Evolutionary conservation across 257 asterid genomes (phyloP), one percentile per base, ranked within the genome.

Genomic region (Nicotiana tabacum): DNA sequence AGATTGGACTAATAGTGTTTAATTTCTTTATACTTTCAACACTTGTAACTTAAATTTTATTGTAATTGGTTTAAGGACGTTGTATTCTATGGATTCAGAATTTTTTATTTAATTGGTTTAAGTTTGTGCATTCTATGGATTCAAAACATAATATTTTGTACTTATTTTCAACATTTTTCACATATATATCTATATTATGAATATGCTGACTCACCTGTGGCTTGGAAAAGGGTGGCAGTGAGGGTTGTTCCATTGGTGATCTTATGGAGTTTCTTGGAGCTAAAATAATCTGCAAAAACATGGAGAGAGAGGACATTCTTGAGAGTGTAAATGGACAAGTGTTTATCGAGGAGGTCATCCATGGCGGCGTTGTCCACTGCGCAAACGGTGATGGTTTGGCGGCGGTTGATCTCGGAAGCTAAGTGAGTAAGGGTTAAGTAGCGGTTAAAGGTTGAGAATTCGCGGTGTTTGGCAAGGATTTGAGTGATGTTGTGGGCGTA

Each of bases 201-300:
- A 43, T 43, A 8, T 43, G 48, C 48, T 0, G 2, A 43, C 66
- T 90, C 90, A 2, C 99, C 98, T 85, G 98, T 91, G 84, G 98
- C 99, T 77, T 96, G 99, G 90, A 94, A 96, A 78, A 96, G 86
- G 83, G 98, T 92, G 87, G 99, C 93, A 68, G 98, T 91, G 56
- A 93, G 88, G 82, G 98, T 91, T 90, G 96, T 87, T 82, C 97
- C 92, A 70, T 89, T 89, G 17, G 91, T 88, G 88, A 96, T 88
- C 83, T 90, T 96, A 79, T 94, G 99, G 90, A 96, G 97, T 88
- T 93, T 92, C 83, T 87, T 93, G 77, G 98, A 87, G 3, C 95
- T 95, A 82, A 96, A 96, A 86, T 94, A 96, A 84, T 96, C 99
- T 7, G 98, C 97, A 82, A 96, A 91, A 66, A 96, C 86, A 85